Evolutionary conservation across 345 rosid species (phyloP).

Genomic region (Murraya paniculata): DNA sequence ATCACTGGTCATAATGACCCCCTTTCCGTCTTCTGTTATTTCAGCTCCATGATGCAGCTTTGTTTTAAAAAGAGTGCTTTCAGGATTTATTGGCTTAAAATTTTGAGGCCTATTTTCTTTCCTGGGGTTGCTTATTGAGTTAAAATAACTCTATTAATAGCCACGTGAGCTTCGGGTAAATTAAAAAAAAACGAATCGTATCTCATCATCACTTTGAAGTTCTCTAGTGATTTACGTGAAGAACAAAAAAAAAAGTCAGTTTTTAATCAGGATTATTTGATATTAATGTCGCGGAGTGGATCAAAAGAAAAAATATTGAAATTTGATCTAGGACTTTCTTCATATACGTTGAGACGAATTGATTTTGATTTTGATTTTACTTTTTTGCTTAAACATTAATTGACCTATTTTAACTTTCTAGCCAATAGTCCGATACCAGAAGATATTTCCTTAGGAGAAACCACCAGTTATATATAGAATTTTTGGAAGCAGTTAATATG

Average conservation of each 20-base stretch:
- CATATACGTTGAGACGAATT: too few relatives aligned
- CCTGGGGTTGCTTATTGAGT: neutral
- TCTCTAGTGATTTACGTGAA: neutral
- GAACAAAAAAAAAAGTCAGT: neutral
- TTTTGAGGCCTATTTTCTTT: neutral
- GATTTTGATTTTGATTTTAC: too few relatives aligned
- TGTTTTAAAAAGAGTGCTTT: neutral
- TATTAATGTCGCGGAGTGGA: neutral
- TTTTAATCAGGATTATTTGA: too few relatives aligned
- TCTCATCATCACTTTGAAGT: neutral
- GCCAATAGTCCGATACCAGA: neutral
- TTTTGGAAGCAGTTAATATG: neutral
- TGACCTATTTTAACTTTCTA: neutral
- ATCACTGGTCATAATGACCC: neutral
- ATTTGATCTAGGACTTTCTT: neutral
- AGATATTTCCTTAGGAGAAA: neutral
- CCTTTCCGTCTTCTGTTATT: conserved; percentile 4
- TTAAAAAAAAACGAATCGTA: neutral
- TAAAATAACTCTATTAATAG: neutral
- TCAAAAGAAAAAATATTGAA: neutral
- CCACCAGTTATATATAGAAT: neutral
- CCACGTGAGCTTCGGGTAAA: neutral
- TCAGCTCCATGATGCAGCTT: neutral
- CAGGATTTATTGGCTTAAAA: conserved; percentile 10
- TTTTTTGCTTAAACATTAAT: too few relatives aligned